Evolutionary conservation across 345 rosid species (phyloP).

Genomic region (Fremontodendron californicum): DNA sequence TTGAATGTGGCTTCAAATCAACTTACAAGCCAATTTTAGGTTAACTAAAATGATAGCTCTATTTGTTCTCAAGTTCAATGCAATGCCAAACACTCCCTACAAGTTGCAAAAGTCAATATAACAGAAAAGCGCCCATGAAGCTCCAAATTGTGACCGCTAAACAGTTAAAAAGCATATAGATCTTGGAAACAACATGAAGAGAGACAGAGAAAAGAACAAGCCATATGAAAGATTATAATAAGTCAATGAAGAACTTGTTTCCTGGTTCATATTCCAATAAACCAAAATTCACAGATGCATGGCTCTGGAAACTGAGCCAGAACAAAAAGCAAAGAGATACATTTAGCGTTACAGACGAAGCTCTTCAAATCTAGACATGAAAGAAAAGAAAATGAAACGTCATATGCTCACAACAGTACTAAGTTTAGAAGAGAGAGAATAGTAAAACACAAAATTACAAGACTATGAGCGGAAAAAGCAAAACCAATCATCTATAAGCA

Average conservation of each 20-base stretch:
- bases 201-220: neutral
- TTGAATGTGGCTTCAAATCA: slow-evolving; percentile 20
- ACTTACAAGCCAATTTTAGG: slow-evolving; percentile 22
- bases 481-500: slow-evolving; percentile 11
- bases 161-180: neutral
- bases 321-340: neutral
- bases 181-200: slow-evolving; percentile 4
- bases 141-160: slow-evolving; percentile 4
- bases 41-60: slow-evolving; percentile 7
- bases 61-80: slow-evolving; percentile 2
- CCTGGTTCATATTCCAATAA: neutral
- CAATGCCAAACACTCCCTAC: slow-evolving; percentile 11
- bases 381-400: neutral
- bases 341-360: slow-evolving; percentile 1
- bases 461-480: slow-evolving; percentile 8
- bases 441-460: slow-evolving; percentile 16
- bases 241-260: neutral
- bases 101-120: slow-evolving; percentile 28
- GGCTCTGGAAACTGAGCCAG: slow-evolving; percentile 16
- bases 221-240: neutral
- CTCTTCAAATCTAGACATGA: slow-evolving; percentile 6
- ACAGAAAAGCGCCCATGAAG: slow-evolving; percentile 1
- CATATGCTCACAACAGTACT: slow-evolving; percentile 11
- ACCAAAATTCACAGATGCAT: slow-evolving; percentile 11
- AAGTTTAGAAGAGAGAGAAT: neutral